Base-by-base conservation (phyloP, 257 asterid genomes). In the Haberlea rhodopensis region DNA sequence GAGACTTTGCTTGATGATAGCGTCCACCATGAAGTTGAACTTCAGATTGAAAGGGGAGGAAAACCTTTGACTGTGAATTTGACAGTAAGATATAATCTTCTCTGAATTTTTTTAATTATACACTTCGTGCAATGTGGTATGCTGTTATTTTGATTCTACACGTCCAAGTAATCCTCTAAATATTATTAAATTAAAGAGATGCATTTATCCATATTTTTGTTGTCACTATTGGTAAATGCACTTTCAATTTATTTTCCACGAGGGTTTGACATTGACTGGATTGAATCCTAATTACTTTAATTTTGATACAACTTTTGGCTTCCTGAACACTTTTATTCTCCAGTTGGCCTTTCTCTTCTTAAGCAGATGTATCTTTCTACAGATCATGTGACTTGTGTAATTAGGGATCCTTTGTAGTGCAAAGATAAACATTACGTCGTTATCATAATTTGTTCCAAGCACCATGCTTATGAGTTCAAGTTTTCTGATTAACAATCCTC, bases 21-120 rank as follows among this genome's bases (percentile, higher is more conserved):
- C 62, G 99, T 94, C 65, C 60, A 85, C 73, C 72, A 78, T 55
- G 74, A 83, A 49, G 76, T 90, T 69, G 95, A 94, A 76, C 95
- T 94, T 58, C 94, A 86, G 78, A 84, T 94, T 79, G 99, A 94
- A 86, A 81, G 99, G 80, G 99, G 99, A 57, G 99, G 97, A 73
- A 83, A 81, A 75, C 76, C 96, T 18, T 69, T 94, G 83, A 83
- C 86, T 32, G 78, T 94, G 72, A 80, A 80, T 59, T 77, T 94
- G 77, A 74, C 61, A 86, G 97, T 90, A 62, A 75, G 91, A 74
- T 70, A 71, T 59, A 29, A 61, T 29, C 52, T 23, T 53, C 26
- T 62, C 53, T 37, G 60, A 28, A 46, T 43, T 60, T 46, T 32
- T 16, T 32, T 54, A 18, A 26, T 28, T 57, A 40, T 51, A 31